Percentiles rank a stretch among this genome's conserved stretches.
These are phyloP conservation scores for Omphalotus guepiniiformis DNA, from an alignment of 768 basidiomycete genomes.

Conservation along the genomic window DNA sequence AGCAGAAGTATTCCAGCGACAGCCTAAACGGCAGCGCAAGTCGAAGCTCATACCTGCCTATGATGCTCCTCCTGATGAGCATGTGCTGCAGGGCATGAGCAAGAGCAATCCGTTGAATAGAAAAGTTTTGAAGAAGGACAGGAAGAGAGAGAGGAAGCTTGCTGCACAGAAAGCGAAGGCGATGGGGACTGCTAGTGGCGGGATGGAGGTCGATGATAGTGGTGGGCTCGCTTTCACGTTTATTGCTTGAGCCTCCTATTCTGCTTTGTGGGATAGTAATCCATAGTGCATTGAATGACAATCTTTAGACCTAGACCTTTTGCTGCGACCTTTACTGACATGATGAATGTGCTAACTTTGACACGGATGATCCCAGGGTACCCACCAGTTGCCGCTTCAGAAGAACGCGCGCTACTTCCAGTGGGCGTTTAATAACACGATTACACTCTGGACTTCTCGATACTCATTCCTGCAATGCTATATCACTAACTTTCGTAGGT, in stretches of 20 bases:
- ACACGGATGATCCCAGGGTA: no score
- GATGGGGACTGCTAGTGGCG: conserved; percentile 13
- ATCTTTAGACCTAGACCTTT: no score
- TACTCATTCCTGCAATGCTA: no score
- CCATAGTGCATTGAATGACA: no score
- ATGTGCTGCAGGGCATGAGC: conserved; percentile 44
- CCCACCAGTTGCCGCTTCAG: no score
- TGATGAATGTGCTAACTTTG: no score
- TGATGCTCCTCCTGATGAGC: conserved; percentile 44
- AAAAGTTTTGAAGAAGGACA: conserved; percentile 56
- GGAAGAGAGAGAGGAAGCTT: conserved; percentile 57
- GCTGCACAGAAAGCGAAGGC: conserved; percentile 31
- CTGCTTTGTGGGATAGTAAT: no score
- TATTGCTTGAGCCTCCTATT: conserved; percentile 38
- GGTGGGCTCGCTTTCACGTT: conserved; percentile 45
- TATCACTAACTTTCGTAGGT: no score
- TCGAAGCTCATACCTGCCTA: conserved; percentile 51
- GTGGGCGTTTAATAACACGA: no score
- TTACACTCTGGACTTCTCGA: no score
- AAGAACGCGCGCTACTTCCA: no score
- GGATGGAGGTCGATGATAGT: conserved; percentile 44
- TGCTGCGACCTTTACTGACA: no score
- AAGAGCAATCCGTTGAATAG: conserved; percentile 57
- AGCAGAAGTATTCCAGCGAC: conserved; percentile 12
- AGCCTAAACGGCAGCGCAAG: conserved; percentile 60